phyloP scores from a whole-genome alignment of 2,329 filamentous ascomycete genomes.

The Fusarium papillatum region DNA sequence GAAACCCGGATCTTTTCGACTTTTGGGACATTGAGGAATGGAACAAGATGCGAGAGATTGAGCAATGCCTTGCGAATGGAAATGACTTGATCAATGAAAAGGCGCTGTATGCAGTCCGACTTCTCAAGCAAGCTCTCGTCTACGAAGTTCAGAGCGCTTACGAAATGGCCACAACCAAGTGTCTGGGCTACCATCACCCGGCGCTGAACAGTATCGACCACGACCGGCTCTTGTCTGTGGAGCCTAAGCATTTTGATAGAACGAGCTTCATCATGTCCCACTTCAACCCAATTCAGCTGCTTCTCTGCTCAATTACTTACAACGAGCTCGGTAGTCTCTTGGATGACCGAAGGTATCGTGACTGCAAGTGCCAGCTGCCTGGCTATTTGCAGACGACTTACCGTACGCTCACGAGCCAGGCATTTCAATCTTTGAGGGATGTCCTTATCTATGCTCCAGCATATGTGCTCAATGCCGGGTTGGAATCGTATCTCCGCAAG shows the following conservation, averaged over 20 bases:
- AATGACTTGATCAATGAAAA: neutral
- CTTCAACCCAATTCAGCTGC: slow-evolving; percentile 33
- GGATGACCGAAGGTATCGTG: slow-evolving; percentile 23
- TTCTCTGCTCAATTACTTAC: slow-evolving; percentile 54
- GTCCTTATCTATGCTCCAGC: slow-evolving; percentile 15
- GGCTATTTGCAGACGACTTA: slow-evolving; percentile 1
- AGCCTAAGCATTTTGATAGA: slow-evolving; percentile 43
- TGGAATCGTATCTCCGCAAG: slow-evolving; percentile 15
- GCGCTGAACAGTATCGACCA: slow-evolving; percentile 43
- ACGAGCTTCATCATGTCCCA: slow-evolving; percentile 13
- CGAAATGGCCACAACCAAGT: neutral
- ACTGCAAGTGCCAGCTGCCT: neutral
- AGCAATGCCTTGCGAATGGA: slow-evolving; percentile 41
- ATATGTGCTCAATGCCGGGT: slow-evolving; percentile 4
- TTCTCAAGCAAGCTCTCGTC: slow-evolving; percentile 40
- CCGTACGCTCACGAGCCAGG: slow-evolving; percentile 1
- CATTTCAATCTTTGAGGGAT: slow-evolving; percentile 17
- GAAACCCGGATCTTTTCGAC: slow-evolving; percentile 50
- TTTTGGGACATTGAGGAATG: slow-evolving; percentile 50
- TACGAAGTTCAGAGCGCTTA: slow-evolving; percentile 33
- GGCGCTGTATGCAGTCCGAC: slow-evolving; percentile 32
- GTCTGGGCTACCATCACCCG: neutral
- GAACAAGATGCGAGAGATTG: slow-evolving; percentile 44
- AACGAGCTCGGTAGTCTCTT: slow-evolving; percentile 37
- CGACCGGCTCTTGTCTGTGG: slow-evolving; percentile 54